These are phyloP conservation scores for Ophiocordyceps camponoti-saundersi DNA, from an alignment of 2,329 filamentous ascomycete species.

Conservation along the genomic window DNA sequence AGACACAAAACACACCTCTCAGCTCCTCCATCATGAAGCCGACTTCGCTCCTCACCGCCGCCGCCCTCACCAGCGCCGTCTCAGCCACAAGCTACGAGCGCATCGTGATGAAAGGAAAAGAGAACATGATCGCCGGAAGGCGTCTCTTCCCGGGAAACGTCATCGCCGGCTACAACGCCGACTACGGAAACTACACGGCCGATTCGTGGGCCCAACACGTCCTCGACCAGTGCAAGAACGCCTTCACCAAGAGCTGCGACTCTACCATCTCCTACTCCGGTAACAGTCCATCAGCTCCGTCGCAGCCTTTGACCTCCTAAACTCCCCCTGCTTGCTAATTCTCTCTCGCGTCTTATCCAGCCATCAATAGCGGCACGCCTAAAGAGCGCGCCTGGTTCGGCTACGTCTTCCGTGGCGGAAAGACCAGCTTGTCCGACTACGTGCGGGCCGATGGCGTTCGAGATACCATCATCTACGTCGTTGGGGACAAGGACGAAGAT, in stretches of 20 bases:
- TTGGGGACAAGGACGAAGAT: not conserved
- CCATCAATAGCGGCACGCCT: constrained; percentile 2
- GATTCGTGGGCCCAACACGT: constrained; percentile 1
- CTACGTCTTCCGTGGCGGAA: constrained; percentile 2
- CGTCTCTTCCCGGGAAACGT: constrained; percentile 2
- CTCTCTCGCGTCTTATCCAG: not conserved
- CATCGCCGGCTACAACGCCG: constrained; percentile 3
- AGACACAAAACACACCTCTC: not conserved
- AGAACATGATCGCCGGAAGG: not conserved
- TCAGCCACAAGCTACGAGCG: not conserved
- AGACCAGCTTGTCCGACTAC: not conserved
- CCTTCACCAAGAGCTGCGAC: not conserved
- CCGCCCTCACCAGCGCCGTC: not conserved
- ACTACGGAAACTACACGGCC: not conserved
- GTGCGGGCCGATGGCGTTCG: not conserved
- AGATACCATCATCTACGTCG: not conserved
- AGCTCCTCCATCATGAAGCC: not conserved
- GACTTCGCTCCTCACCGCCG: not conserved
- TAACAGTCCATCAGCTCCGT: not conserved
- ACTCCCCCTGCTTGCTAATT: not conserved
- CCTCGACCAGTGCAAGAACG: not conserved
- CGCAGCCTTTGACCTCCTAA: too few relatives aligned
- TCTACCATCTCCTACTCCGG: constrained; percentile 1
- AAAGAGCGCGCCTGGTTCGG: constrained; percentile 2
- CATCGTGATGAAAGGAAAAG: not conserved